A percentile compares a stretch with the other conserved stretches of the same genome.
These are phyloP conservation scores for Aspergillus bertholletiae DNA, from an alignment of 495 filamentous ascomycete genomes.

Conservation along the genomic window DNA sequence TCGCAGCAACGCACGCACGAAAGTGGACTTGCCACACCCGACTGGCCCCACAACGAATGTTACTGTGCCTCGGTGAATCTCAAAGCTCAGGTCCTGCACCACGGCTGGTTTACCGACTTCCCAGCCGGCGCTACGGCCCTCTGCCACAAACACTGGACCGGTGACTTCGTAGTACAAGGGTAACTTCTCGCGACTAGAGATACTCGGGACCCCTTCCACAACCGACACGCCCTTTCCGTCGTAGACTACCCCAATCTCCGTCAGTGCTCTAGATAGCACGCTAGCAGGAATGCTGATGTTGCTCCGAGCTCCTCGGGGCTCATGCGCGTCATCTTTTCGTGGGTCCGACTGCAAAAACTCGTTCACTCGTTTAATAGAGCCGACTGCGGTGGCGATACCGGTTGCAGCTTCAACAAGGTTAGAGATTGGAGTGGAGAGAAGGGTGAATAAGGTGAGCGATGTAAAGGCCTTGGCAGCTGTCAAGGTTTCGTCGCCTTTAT, in stretches of 20 bases:
- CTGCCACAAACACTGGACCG: background rate
- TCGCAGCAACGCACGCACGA: background rate
- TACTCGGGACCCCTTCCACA: background rate
- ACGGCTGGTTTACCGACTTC: background rate
- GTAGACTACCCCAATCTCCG: background rate
- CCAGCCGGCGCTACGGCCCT: background rate
- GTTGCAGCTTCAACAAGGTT: background rate
- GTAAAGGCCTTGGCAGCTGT: background rate
- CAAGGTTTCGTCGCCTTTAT: background rate
- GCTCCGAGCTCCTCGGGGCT: background rate
- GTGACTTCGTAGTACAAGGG: background rate
- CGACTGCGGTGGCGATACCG: background rate
- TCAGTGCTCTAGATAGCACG: background rate
- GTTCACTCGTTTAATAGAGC: background rate
- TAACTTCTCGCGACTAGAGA: background rate
- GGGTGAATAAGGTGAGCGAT: background rate
- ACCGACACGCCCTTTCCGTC: background rate
- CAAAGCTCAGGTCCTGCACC: background rate
- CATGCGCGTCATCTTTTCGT: background rate
- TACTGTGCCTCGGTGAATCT: background rate
- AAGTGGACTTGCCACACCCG: background rate
- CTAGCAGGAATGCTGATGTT: background rate
- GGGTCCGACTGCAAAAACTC: background rate
- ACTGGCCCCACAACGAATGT: background rate
- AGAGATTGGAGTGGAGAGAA: background rate